Evolutionary conservation across 495 filamentous ascomycete genomes (phyloP).

Genomic region (Bombardia bombarda): DNA sequence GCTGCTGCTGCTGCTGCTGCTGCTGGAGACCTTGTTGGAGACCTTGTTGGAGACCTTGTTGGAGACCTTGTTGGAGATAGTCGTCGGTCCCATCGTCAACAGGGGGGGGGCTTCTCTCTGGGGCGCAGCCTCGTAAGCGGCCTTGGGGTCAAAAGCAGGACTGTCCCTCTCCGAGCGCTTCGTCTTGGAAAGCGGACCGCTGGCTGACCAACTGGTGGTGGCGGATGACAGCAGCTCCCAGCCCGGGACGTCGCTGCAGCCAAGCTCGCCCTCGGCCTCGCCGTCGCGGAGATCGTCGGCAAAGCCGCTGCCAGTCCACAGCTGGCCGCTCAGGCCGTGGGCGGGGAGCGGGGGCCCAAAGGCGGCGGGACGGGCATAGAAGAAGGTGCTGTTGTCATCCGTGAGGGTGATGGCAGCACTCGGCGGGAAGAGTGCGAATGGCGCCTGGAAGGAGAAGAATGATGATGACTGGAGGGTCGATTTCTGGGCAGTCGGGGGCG

Average conservation of each 20-base stretch:
- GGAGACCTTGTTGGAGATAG: conserved; percentile 66
- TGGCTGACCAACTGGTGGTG: conserved; percentile 32
- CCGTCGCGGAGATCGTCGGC: conserved; percentile 62
- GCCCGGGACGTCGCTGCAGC: conserved; percentile 93
- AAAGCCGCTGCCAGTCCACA: conserved; percentile 90
- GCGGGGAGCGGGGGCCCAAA: conserved; percentile 77
- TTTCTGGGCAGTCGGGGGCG: conserved; percentile 21
- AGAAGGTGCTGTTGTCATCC: conserved; percentile 96
- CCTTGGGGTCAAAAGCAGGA: conserved; percentile 17
- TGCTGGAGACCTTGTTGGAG: conserved; percentile 20
- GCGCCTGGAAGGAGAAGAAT: conserved; percentile 43
- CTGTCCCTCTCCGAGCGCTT: conserved; percentile 14
- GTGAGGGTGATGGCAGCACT: conserved; percentile 93
- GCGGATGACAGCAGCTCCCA: no score
- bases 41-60: conserved; percentile 36
- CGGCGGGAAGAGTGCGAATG: conserved; percentile 78
- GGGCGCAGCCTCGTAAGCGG: conserved; percentile 13
- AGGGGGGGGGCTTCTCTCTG: conserved; percentile 11
- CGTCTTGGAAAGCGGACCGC: conserved; percentile 18
- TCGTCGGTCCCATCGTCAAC: conserved; percentile 85
- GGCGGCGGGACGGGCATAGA: conserved; percentile 84
- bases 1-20: conserved; percentile 24
- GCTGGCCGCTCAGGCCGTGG: conserved; percentile 69
- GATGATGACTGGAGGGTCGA: conserved; percentile 26
- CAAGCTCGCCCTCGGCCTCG: conserved; percentile 76